A percentile compares a stretch with the other conserved stretches of the same genome.
These are phyloP conservation scores for Blakeslea trispora DNA, from an alignment of 371 early-diverging fungal species.

Conservation along the genomic window DNA sequence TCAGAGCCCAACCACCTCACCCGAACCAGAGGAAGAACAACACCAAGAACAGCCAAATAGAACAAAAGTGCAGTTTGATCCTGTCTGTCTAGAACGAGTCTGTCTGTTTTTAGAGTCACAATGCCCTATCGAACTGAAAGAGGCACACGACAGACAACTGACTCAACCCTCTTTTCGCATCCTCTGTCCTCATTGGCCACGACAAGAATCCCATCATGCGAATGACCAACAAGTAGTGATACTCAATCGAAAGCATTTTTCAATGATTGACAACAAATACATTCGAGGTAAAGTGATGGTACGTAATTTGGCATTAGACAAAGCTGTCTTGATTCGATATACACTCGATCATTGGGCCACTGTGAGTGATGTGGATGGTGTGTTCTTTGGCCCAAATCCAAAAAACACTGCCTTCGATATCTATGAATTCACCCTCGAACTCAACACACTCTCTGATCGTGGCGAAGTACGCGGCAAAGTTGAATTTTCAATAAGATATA, in stretches of 20 bases:
- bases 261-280: constrained; percentile 33
- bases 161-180: constrained; percentile 19
- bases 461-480: constrained; percentile 28
- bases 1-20: constrained; percentile 5
- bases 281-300: constrained; percentile 63
- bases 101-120: constrained; percentile 50
- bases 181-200: constrained; percentile 22
- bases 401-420: constrained; percentile 24
- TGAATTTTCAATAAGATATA: constrained; percentile 29
- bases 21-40: neutral
- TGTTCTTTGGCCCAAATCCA: constrained; percentile 45
- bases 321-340: constrained; percentile 62
- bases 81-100: constrained; percentile 55
- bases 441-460: constrained; percentile 23
- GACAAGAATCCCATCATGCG: constrained; percentile 1
- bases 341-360: constrained; percentile 69
- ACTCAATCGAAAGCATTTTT: constrained; percentile 26
- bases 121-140: constrained; percentile 44
- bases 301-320: constrained; percentile 74
- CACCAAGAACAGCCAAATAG: neutral
- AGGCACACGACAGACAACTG: constrained; percentile 15
- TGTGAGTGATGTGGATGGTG: constrained; percentile 53
- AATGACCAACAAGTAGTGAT: constrained; percentile 16
- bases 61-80: constrained; percentile 60
- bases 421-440: constrained; percentile 26